A percentile compares a stretch with the other conserved stretches of the same genome.
Conservation (phyloP, 2,329 filamentous ascomycete genomes). For the Hypoxylon rubiginosum region DNA sequence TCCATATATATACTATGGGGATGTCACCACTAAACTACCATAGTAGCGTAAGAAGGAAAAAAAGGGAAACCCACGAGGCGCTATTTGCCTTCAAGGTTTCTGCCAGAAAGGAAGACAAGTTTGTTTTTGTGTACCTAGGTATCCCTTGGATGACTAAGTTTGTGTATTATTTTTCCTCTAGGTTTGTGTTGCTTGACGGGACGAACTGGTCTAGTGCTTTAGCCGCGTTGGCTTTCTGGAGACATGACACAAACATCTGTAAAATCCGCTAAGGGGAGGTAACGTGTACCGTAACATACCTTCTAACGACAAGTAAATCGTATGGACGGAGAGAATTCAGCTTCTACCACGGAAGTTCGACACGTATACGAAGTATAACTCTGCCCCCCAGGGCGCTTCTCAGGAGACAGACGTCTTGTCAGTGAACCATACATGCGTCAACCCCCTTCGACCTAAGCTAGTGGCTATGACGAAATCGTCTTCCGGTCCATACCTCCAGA, state of each 20-base stretch:
- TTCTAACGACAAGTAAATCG: neutral
- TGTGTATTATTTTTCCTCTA: neutral
- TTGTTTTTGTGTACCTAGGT: conserved; percentile 21
- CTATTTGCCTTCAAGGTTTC: conserved; percentile 4
- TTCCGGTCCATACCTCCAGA: neutral
- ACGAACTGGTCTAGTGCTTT: conserved; percentile 2
- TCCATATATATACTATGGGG: neutral
- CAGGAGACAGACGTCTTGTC: neutral
- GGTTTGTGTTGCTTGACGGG: neutral
- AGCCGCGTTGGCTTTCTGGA: neutral
- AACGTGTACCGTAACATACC: neutral
- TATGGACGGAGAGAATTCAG: neutral
- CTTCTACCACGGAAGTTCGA: neutral
- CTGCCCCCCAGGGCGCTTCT: neutral
- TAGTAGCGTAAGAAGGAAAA: neutral
- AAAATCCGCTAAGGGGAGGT: neutral
- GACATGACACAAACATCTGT: conserved; percentile 1
- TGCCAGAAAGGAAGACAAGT: conserved; percentile 2
- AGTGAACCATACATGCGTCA: neutral
- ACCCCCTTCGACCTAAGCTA: neutral
- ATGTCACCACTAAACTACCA: conserved; percentile 2
- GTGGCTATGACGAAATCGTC: neutral
- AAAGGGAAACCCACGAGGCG: conserved; percentile 2
- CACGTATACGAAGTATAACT: neutral
- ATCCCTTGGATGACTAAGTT: conserved; percentile 18